Evolutionary conservation across 768 basidiomycete species (phyloP), one percentile per base, ranked within the genome.

Genomic region (Lentinula aciculospora): DNA sequence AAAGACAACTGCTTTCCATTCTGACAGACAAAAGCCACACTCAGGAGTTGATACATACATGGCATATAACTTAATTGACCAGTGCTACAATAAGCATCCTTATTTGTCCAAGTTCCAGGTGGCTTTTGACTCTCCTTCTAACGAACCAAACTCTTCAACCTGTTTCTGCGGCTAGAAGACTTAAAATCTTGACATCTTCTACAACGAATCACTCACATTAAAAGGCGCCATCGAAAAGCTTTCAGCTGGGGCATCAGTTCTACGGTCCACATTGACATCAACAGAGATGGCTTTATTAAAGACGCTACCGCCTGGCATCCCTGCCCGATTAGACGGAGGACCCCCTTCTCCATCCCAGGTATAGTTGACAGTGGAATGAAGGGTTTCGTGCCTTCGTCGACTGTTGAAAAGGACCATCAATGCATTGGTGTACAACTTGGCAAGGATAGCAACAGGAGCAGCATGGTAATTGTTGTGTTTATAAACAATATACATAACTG

Each of bases 361-460:
- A n/a, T 53, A 53, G 15, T 32, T 53, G 6, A 23, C 32, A 25
- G 32, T 37, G 13, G 25, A 27, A 29, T 47, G 27, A 17, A 29
- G 28, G 23, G 12, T 27, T 10, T 32, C 19, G 31, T 50, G 28
- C 3, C 63, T 64, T 55, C 66, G 63, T 2, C 70, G 66, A 37
- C 62, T 64, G 58, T 71, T 71, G 59, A 71, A 66, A 3, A 70
- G 57, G 7, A 66, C 68, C 25, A 71, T 63, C 3, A 71, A 57
- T 1, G 68, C 66, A 37, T 71, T 71, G 25, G 68, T 67, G 56
- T 70, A 70, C 8, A 71, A 56, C 42, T 70, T 69, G 10, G 68
- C 65, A 28, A 69, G 63, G 48, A 67, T 61, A 15, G 63, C 56
- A 12, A 63, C 66, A 2, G 68, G 66, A 10, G 63, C 63, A 10